Base-by-base conservation (phyloP, 441 rosid species). In the Kokia cookei region DNA sequence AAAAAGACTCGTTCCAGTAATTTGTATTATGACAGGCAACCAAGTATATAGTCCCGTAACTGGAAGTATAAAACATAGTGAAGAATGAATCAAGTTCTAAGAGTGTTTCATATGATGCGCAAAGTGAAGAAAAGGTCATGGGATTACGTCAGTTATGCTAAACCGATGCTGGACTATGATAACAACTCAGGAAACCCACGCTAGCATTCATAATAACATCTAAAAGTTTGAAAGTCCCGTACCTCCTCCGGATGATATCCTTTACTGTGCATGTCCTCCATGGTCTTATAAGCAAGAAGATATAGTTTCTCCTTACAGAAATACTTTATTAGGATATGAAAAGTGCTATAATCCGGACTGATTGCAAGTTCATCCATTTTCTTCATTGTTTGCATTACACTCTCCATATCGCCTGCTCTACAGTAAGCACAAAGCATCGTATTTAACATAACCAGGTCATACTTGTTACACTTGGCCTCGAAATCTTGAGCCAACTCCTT, bases 241-340 rank as follows among this genome's bases (percentile, higher is more conserved):
- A 91, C 99, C 98, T 94, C 98, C 43, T 86, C 91, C 42, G 87
- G 93, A 63, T 79, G 87, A 86, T 88, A 87, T 67, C 99, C 99
- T 83, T 93, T 90, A 65, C 82, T 73, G 68, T 89, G 91, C 99
- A 91, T 89, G 82, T 93, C 99, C 83, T 76, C 82, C 79, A 85
- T 67, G 73, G 90, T 92, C 80, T 68, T 90, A 75, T 88, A 94
- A 26, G 98, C 98, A 80, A 94, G 97, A n/a, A 91, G 80, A 81
- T 89, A 90, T 71, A 92, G 50, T 75, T 84, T 87, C 86, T 94
- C 94, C 87, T 86, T 94, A 48, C 84, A 85, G 86, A 92, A 91
- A 79, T 92, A 94, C 80, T 92, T 92, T 59, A 91, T 84, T 63
- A 94, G 87, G 77, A 90, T 91, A 77, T 88, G 89, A 72, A 85